These are phyloP conservation scores for Mycena chlorophos DNA, from an alignment of 768 basidiomycete species.

Conservation along the genomic window DNA sequence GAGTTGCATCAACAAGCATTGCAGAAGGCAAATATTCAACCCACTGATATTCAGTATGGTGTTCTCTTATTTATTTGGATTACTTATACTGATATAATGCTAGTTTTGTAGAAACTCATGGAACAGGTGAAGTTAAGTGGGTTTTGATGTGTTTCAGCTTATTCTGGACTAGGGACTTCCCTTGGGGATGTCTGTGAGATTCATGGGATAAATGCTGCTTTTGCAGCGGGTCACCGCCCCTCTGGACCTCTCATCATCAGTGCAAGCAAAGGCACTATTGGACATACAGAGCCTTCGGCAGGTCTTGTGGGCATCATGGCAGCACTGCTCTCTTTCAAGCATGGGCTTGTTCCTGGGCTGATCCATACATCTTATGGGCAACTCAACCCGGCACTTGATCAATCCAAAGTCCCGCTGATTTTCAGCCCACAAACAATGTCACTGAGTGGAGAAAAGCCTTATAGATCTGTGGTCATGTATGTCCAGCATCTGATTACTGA, in stretches of 20 bases:
- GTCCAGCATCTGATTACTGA: not conserved
- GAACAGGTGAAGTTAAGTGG: too few species aligned
- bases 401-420: conserved; percentile 6
- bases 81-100: not conserved
- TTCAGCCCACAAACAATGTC: not conserved
- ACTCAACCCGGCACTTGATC: conserved; percentile 2
- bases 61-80: not conserved
- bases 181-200: conserved; percentile 20
- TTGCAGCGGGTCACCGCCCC: not conserved
- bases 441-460: not conserved
- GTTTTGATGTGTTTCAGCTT: too few species aligned
- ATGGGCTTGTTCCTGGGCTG: conserved; percentile 12
- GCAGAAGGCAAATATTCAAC: conserved; percentile 8
- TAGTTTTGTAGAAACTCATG: conserved; percentile 14
- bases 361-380: conserved; percentile 13
- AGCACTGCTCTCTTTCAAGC: conserved; percentile 4
- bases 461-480: conserved; percentile 11
- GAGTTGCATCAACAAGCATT: conserved; percentile 8
- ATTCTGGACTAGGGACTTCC: conserved; percentile 10
- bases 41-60: conserved; percentile 11
- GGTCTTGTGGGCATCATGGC: conserved; percentile 19
- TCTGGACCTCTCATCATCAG: conserved; percentile 9
- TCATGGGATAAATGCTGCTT: conserved; percentile 18
- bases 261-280: conserved; percentile 13
- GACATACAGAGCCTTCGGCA: conserved; percentile 16